These are phyloP conservation scores for Colletotrichum plurivorum DNA, from an alignment of 2,329 filamentous ascomycete genomes.

Conservation along the genomic window DNA sequence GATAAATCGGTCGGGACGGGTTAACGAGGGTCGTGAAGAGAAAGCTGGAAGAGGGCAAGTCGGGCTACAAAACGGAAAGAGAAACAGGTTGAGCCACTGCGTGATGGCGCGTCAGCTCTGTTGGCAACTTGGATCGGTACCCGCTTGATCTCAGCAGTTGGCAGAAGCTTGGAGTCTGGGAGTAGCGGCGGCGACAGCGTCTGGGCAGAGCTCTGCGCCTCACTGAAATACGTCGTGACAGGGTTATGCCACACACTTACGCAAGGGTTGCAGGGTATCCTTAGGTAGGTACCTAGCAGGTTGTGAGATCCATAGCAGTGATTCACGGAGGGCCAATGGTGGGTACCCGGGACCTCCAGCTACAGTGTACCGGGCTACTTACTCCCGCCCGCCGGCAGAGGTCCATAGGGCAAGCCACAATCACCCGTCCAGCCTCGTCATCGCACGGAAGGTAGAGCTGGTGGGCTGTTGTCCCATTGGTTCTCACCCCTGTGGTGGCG, in stretches of 20 bases:
- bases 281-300: too few species aligned
- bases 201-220: constrained; percentile 41
- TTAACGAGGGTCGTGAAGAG: neutral
- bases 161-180: constrained; percentile 34
- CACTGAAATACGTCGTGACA: constrained; percentile 37
- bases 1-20: neutral
- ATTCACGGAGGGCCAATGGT: too few species aligned
- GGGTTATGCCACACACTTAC: constrained; percentile 14
- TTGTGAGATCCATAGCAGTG: too few species aligned
- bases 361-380: too few species aligned
- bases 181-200: constrained; percentile 35
- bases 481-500: constrained; percentile 7
- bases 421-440: constrained; percentile 37
- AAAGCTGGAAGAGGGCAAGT: constrained; percentile 4
- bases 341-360: too few species aligned
- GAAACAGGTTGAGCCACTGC: constrained; percentile 20
- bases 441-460: constrained; percentile 17
- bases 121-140: constrained; percentile 36
- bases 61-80: constrained; percentile 19
- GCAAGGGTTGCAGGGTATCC: constrained; percentile 3
- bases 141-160: constrained; percentile 31
- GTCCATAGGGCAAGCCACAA: constrained; percentile 18
- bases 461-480: neutral
- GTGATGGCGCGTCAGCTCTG: constrained; percentile 34
- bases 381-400: too few species aligned